These are phyloP conservation scores for Lunularia cruciata DNA, from an alignment of 225 moss, liverwort and hornwort genomes.

Conservation along the genomic window DNA sequence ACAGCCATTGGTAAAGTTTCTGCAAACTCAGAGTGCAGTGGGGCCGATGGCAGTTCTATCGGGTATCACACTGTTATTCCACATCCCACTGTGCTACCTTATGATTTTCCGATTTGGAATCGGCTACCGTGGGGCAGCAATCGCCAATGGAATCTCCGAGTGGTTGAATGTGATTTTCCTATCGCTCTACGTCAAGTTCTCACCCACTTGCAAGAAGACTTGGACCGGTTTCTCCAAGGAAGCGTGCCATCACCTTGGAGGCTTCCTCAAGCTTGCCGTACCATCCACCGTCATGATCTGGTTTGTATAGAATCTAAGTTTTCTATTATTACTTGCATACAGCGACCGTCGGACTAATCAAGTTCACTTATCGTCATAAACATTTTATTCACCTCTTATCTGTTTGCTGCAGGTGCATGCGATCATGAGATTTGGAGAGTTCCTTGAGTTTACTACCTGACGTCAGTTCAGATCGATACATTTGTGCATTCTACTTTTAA, in stretches of 20 bases:
- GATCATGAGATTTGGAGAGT: too few relatives aligned
- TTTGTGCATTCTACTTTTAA: not conserved
- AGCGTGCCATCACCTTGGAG: conserved; percentile 49
- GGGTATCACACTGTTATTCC: conserved; percentile 44
- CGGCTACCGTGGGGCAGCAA: conserved; percentile 63
- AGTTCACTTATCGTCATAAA: too few relatives aligned
- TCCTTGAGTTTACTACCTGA: too few relatives aligned
- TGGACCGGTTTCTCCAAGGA: conserved; percentile 64
- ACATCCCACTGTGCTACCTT: conserved; percentile 60
- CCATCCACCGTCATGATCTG: conserved; percentile 77
- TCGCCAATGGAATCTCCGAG: conserved; percentile 48
- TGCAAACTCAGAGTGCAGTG: conserved; percentile 63
- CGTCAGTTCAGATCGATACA: too few relatives aligned
- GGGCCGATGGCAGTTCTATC: conserved; percentile 60
- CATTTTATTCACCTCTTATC: too few relatives aligned
- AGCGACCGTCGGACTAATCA: too few relatives aligned
- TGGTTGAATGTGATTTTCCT: conserved; percentile 65
- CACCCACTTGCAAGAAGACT: conserved; percentile 42
- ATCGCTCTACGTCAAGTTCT: conserved; percentile 40
- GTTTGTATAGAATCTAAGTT: conserved; percentile 5
- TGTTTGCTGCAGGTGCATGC: too few relatives aligned
- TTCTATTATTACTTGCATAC: too few relatives aligned
- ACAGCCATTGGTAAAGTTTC: conserved; percentile 65
- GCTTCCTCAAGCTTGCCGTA: conserved; percentile 63
- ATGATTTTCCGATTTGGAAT: conserved; percentile 50